Conservation (phyloP, 768 basidiomycete genomes). For the Phanerodontia chrysosporium region DNA sequence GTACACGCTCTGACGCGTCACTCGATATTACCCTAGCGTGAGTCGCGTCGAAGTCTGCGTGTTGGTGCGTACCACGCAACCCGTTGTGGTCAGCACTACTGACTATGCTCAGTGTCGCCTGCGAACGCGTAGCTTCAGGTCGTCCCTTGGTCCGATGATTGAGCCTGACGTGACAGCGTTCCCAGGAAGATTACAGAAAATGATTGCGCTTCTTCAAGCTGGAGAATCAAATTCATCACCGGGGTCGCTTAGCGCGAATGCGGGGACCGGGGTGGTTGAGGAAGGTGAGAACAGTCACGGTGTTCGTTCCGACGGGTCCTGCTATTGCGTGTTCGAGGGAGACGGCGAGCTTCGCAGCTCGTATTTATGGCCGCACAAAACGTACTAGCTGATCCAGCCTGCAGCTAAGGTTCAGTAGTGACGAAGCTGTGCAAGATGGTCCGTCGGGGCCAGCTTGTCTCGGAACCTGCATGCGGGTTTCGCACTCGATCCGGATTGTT, state of each 20-base stretch:
- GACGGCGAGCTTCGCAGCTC: neutral
- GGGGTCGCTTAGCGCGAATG: neutral
- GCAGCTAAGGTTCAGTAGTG: neutral
- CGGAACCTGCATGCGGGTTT: neutral
- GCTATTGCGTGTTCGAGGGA: neutral
- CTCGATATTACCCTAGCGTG: no score
- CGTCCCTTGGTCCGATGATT: no score
- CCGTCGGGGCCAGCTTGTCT: neutral
- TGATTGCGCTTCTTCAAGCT: neutral
- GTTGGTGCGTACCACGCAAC: no score
- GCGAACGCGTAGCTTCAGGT: no score
- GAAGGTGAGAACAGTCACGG: neutral
- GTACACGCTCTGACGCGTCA: no score
- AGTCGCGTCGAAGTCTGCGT: no score
- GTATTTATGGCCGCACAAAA: neutral
- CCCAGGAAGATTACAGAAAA: neutral
- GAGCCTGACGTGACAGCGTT: neutral
- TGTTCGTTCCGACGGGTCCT: neutral
- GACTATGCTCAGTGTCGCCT: no score
- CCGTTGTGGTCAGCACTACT: no score
- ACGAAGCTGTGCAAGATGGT: neutral
- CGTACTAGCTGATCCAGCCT: neutral
- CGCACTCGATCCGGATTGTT: neutral
- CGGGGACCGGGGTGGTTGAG: neutral
- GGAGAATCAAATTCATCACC: neutral